phyloP scores from a whole-genome alignment of 345 rosid species.

The Populus nigra region DNA sequence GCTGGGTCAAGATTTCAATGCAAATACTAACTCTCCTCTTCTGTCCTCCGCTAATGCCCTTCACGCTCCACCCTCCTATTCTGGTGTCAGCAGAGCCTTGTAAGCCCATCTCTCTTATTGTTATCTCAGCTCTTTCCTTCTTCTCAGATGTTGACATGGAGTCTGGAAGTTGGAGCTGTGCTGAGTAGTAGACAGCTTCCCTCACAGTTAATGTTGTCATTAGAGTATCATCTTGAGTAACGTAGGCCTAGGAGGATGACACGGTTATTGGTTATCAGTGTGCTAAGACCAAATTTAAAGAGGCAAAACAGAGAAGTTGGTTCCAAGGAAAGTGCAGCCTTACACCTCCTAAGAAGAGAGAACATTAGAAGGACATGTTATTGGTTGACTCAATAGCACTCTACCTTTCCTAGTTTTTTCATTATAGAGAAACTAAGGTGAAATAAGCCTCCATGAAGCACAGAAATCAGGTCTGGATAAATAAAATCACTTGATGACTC shows the following conservation, averaged over 20 bases:
- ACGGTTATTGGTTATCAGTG: no score
- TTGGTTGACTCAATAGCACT: no score
- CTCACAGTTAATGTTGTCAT: slow-evolving; percentile 19
- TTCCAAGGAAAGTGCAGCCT: no score
- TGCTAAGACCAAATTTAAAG: no score
- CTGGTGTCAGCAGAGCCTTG: slow-evolving; percentile 41
- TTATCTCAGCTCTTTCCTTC: slow-evolving; percentile 45
- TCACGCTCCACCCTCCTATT: slow-evolving; percentile 48
- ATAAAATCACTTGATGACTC: no score
- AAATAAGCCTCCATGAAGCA: no score
- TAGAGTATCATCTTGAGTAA: slow-evolving; percentile 15
- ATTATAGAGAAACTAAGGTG: no score
- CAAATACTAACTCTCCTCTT: slow-evolving; percentile 58
- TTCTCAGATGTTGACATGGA: slow-evolving; percentile 43
- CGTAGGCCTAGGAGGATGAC: neutral
- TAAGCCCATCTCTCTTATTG: slow-evolving; percentile 53
- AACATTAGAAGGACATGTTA: no score
- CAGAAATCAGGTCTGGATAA: no score
- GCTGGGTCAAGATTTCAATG: slow-evolving; percentile 49
- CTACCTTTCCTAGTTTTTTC: no score
- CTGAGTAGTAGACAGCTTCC: slow-evolving; percentile 54
- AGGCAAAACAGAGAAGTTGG: no score
- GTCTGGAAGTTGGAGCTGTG: slow-evolving; percentile 49
- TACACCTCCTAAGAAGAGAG: no score
- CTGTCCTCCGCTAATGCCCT: slow-evolving; percentile 57